These are phyloP conservation scores for Lentinula aciculospora DNA, from an alignment of 768 basidiomycete genomes.

Conservation along the genomic window DNA sequence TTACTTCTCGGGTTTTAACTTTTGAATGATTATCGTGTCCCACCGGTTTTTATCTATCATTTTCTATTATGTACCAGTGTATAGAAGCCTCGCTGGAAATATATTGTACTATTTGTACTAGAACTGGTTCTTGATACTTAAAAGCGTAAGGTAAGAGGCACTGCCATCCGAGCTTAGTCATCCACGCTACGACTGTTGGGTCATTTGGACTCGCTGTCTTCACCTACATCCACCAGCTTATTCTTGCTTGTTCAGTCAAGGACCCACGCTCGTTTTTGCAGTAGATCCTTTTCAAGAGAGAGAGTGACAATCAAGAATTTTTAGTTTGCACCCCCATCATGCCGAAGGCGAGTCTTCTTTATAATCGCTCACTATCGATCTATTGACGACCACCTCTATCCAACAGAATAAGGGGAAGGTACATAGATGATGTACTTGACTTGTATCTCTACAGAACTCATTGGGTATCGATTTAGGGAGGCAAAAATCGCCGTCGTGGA, in stretches of 20 bases:
- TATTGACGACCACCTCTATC: not conserved
- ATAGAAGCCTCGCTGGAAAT: too few species aligned
- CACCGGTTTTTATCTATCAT: not conserved
- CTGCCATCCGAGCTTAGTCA: not conserved
- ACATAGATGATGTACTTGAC: slow-evolving; percentile 7
- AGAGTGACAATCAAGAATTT: slow-evolving; percentile 1
- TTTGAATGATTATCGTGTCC: not conserved
- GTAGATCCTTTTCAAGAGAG: not conserved
- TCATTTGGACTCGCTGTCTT: not conserved
- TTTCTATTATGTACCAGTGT: too few species aligned
- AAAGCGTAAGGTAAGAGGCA: too few species aligned
- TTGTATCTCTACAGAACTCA: not conserved
- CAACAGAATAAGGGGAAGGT: slow-evolving; percentile 77
- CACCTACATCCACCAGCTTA: not conserved
- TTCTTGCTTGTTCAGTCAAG: not conserved
- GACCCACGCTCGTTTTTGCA: slow-evolving; percentile 5
- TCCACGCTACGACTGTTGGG: not conserved
- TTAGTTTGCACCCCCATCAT: not conserved
- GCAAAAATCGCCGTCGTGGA: slow-evolving; percentile 98
- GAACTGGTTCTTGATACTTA: too few species aligned
- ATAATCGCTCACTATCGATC: not conserved
- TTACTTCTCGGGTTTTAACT: not conserved
- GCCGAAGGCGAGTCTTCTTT: slow-evolving; percentile 1
- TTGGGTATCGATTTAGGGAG: slow-evolving; percentile 56
- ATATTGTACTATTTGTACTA: too few species aligned